A percentile compares a stretch with the other conserved stretches of the same genome.
These are phyloP conservation scores for Serendipita sp. DNA, from an alignment of 768 basidiomycete species.

Conservation along the genomic window DNA sequence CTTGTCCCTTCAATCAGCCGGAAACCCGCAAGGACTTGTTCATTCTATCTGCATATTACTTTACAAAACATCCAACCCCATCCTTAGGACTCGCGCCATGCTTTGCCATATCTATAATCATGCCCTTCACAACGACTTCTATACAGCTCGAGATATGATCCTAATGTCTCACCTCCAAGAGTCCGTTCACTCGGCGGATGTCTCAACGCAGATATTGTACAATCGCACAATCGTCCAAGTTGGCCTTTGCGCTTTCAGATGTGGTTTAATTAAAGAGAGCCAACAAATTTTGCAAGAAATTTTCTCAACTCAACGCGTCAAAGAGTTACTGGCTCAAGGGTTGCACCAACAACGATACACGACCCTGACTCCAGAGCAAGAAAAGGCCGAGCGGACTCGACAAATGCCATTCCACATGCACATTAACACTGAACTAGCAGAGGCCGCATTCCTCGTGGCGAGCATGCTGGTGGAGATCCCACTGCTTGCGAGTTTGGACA, in stretches of 20 bases:
- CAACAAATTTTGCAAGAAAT: conserved; percentile 89
- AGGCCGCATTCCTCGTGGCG: conserved; percentile 93
- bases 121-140: conserved; percentile 90
- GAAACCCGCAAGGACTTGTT: conserved; percentile 58
- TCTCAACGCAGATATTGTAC: conserved; percentile 93
- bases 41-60: conserved; percentile 81
- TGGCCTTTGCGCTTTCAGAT: conserved; percentile 91
- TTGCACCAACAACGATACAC: conserved; percentile 80
- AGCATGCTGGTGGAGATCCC: conserved; percentile 99
- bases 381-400: conserved; percentile 87
- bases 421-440: conserved; percentile 93
- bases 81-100: conserved; percentile 92
- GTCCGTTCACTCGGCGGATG: conserved; percentile 88
- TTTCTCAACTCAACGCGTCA: conserved; percentile 89
- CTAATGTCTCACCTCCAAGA: conserved; percentile 98
- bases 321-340: conserved; percentile 92
- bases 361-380: conserved; percentile 80
- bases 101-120: conserved; percentile 95
- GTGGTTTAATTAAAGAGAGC: conserved; percentile 84
- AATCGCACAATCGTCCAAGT: conserved; percentile 96
- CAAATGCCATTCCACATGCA: conserved; percentile 99
- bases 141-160: conserved; percentile 93
- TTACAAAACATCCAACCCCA: conserved; percentile 80
- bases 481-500: conserved; percentile 81
- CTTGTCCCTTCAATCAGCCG: conserved; percentile 39